Conservation (phyloP, 257 asterid genomes). For the Solanum bulbocastanum region DNA sequence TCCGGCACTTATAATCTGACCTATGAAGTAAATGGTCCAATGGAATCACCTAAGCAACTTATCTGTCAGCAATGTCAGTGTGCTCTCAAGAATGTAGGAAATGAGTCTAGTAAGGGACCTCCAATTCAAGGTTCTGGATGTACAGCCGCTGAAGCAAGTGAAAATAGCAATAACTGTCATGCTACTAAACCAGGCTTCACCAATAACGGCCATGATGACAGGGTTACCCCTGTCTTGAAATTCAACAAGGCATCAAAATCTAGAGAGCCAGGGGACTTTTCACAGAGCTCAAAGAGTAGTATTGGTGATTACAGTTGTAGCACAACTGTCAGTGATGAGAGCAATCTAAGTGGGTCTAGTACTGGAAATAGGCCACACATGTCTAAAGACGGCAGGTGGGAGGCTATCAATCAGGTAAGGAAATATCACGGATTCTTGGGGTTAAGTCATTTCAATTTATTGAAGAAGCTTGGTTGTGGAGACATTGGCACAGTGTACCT, state of each 20-base stretch:
- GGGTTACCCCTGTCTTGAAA: slow-evolving; percentile 18
- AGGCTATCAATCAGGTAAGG: slow-evolving; percentile 43
- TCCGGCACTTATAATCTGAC: slow-evolving; percentile 11
- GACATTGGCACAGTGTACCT: slow-evolving; percentile 90
- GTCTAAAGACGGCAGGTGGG: slow-evolving; percentile 82
- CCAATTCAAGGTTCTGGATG: slow-evolving; percentile 6
- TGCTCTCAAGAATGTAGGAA: slow-evolving; percentile 33
- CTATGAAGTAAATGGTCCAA: slow-evolving; percentile 11
- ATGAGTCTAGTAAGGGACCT: slow-evolving; percentile 22
- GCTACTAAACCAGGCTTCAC: slow-evolving; percentile 11
- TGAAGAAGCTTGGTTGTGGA: slow-evolving; percentile 82
- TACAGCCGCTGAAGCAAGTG: slow-evolving; percentile 4
- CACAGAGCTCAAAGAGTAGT: slow-evolving; percentile 85
- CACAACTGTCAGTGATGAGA: slow-evolving; percentile 73
- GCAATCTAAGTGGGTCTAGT: slow-evolving; percentile 63
- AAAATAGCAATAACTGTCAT: slow-evolving; percentile 8
- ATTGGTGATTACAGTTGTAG: slow-evolving; percentile 74
- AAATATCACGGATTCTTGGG: slow-evolving; percentile 63
- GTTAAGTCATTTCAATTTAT: slow-evolving; percentile 55
- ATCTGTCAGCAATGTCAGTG: slow-evolving; percentile 86
- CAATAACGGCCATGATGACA: slow-evolving; percentile 15
- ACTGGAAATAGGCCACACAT: slow-evolving; percentile 73
- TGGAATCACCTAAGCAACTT: slow-evolving; percentile 18
- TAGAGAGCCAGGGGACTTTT: slow-evolving; percentile 53
- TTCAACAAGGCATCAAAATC: slow-evolving; percentile 20